Evolutionary conservation across 148 eudicot species (phyloP).

Genomic region (Camellia lanceoleosa): DNA sequence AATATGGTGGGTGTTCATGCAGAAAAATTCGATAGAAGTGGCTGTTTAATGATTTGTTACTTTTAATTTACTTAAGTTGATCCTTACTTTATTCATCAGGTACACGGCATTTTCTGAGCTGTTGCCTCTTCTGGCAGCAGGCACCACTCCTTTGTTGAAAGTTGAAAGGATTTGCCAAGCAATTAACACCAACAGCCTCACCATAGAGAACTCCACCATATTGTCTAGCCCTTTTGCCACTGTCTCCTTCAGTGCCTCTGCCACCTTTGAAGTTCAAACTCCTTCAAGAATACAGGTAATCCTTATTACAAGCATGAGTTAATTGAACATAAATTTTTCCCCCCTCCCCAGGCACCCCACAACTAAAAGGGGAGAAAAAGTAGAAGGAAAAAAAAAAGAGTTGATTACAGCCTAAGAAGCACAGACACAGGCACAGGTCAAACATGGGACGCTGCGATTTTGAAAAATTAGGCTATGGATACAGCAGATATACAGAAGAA

Average conservation of each 20-base stretch:
- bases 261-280: conserved; percentile 76
- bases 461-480: too few species aligned
- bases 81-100: conserved; percentile 40
- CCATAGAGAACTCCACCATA: conserved; percentile 45
- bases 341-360: neutral
- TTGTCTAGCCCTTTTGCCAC: conserved; percentile 53
- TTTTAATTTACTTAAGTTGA: conserved; percentile 6
- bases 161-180: conserved; percentile 71
- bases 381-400: neutral
- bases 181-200: conserved; percentile 50
- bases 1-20: neutral
- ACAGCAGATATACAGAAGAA: too few species aligned
- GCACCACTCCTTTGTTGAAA: conserved; percentile 62
- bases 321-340: neutral
- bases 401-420: neutral
- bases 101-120: conserved; percentile 94
- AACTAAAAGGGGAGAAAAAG: neutral
- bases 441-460: too few species aligned
- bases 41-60: neutral
- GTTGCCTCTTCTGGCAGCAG: conserved; percentile 80
- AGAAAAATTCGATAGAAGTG: neutral
- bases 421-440: too few species aligned
- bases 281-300: conserved; percentile 90
- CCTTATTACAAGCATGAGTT: conserved; percentile 2
- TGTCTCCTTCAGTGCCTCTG: conserved; percentile 76